These are phyloP conservation scores for Microsporum canis DNA, from an alignment of 2,329 filamentous ascomycete species.

Conservation along the genomic window DNA sequence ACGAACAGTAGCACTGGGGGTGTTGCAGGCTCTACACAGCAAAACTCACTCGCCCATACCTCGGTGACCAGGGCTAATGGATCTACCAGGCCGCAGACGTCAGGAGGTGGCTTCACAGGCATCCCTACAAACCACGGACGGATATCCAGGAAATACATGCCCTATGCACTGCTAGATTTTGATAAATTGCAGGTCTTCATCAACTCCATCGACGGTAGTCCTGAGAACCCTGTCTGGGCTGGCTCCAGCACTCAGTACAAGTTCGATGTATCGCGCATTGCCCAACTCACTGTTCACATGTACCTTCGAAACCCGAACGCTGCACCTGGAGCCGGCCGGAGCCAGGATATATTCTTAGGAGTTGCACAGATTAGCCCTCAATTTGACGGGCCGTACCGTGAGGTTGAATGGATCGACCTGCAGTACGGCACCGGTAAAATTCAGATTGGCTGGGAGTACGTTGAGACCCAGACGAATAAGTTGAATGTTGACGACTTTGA, in stretches of 20 bases:
- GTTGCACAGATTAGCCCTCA: slow-evolving; percentile 82
- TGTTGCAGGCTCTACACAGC: background rate
- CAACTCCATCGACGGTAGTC: slow-evolving; percentile 87
- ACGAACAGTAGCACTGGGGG: background rate
- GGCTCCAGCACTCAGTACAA: slow-evolving; percentile 98
- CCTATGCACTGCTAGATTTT: slow-evolving; percentile 93
- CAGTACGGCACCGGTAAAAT: slow-evolving; percentile 82
- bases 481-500: slow-evolving; percentile 96
- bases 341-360: slow-evolving; percentile 92
- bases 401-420: slow-evolving; percentile 80
- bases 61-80: background rate
- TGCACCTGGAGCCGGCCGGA: slow-evolving; percentile 69
- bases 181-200: slow-evolving; percentile 98
- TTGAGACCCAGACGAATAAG: slow-evolving; percentile 79
- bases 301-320: slow-evolving; percentile 90
- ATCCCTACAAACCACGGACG: slow-evolving; percentile 81
- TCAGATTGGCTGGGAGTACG: slow-evolving; percentile 86
- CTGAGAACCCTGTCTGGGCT: slow-evolving; percentile 91
- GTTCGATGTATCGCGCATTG: slow-evolving; percentile 93
- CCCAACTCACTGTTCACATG: slow-evolving; percentile 79
- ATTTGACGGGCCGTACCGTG: slow-evolving; percentile 68
- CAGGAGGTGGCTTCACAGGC: background rate
- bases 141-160: slow-evolving; percentile 91
- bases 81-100: background rate
- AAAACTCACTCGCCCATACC: background rate